Evolutionary conservation across 1,284 basidiomycete species (phyloP), one percentile per base, ranked within the genome.

Genomic region (Moniliophthora roreri): DNA sequence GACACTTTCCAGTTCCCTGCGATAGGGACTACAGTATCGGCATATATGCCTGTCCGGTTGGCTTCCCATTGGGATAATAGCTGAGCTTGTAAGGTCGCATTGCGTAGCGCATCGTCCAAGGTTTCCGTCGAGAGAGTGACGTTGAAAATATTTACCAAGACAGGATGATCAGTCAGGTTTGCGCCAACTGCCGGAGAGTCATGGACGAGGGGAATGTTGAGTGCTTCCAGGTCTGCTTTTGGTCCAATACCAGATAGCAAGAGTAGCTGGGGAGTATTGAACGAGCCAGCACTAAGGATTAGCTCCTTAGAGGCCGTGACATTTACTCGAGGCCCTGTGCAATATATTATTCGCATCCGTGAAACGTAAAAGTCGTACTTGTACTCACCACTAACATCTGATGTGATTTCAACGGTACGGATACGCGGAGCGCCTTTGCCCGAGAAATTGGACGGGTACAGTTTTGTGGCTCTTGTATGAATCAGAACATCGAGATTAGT

Each of bases 111-210:
- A 32, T 47, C 42, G 38, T 65, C 64, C 23, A 59, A 58, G 2
- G 63, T 62, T 6, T 23, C 18, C 9, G 28, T 55, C 10, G 58
- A 60, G 11, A 6, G 7, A 47, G 63, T 62, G 48, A 62, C 51
- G 15, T 20, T 15, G 51, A 53, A 64, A 44, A 56, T 48, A 40
- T 44, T 59, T n/a, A 52, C 24, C 15, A 64, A 24, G 8, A 60
- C 21, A 1, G 63, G 63, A 44, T 73, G 73, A 53, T 75, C 73
- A 56, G 71, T 68, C 35, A 73, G 50, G 58, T 75, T 69, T 59
- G 70, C 66, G 18, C 26, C 26, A 32, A 46, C 26, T 26, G 72
- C 71, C n/a, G 70, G 70, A 50, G 62, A 63, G 8, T 64, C 61
- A 3, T 66, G 63, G 35, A 61, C 60, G 5, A 59, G 7, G 7